Conservation (phyloP, 2,329 filamentous ascomycete species). For the Alternaria novae-zelandiae region DNA sequence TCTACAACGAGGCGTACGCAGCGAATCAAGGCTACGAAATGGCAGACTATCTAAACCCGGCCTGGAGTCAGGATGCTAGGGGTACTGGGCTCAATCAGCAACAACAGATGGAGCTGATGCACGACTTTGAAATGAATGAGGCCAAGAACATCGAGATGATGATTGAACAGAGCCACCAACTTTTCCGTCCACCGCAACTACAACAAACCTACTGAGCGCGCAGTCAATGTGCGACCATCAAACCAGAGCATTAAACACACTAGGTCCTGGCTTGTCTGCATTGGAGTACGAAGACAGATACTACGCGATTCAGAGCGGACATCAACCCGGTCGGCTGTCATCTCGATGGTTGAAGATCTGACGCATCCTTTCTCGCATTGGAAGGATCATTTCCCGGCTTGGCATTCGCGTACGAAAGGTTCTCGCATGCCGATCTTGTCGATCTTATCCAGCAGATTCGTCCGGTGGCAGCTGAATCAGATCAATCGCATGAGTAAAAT, state of each 20-base stretch:
- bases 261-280: not conserved
- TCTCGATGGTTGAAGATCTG: not conserved
- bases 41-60: conserved; percentile 58
- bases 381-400: not conserved
- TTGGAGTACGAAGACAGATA: not conserved
- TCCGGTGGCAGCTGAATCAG: not conserved
- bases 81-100: conserved; percentile 69
- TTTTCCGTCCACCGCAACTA: conserved; percentile 41
- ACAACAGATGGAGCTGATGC: conserved; percentile 84
- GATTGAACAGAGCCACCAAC: conserved; percentile 50
- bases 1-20: conserved; percentile 45
- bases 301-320: not conserved
- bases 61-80: conserved; percentile 59
- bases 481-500: not conserved
- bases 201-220: conserved; percentile 37
- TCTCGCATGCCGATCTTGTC: conserved; percentile 9
- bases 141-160: conserved; percentile 49
- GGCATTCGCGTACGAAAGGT: not conserved
- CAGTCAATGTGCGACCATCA: not conserved
- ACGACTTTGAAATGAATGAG: conserved; percentile 69
- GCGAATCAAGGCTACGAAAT: conserved; percentile 46
- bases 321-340: not conserved
- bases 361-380: not conserved
- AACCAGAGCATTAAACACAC: not conserved
- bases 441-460: conserved; percentile 6